Evolutionary conservation across 768 basidiomycete genomes (phyloP), one percentile per base, ranked within the genome.

Genomic region (Trametes villosa): DNA sequence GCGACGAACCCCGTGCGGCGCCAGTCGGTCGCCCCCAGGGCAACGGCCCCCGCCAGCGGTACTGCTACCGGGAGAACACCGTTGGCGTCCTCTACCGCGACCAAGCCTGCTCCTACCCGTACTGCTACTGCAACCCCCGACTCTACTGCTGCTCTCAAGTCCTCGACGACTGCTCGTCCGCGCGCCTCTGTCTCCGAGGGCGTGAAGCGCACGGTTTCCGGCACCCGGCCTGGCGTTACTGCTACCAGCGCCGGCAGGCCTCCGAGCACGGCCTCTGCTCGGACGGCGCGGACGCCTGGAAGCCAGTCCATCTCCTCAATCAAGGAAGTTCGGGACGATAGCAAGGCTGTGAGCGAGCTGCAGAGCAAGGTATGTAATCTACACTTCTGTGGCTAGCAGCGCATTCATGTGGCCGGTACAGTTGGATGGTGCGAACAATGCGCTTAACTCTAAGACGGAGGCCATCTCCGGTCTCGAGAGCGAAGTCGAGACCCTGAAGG

Each of bases 241-340:
- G 67, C 71, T n/a, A 49, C 70, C 9, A 69, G 76, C 15, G 57
- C 82, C 27, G 70, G 74, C 29, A 65, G 77, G 46, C 69, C 77
- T 2, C 77, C 77, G 30, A 66, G 76, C 56, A 68, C 78, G 27
- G 62, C 78, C 17, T 66, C 75, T 44, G 64, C 74, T 52, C 67
- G 76, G 29, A 66, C 77, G 9, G 82, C 77, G 56, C 62, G 83
- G 41, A 71, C 81, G 55, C 79, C 83, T 18, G 72, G 82, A 29
- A 67, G 83, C 38, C 76, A 79, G 26, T 92, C 91, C 15, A 85
- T 92, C 48, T 81, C 88, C n/a, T 91, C 91, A 9, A 86, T 92
- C 59, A 82, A 80, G 59, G 91, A 91, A 66, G 77, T 87, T 18
- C 84, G 81, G 62, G 87, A 86, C 62, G 86, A 86, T 64, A 76